A percentile compares a stretch with the other conserved stretches of the same genome.
These are phyloP conservation scores for Perilla frutescens DNA, from an alignment of 257 asterid genomes.

Conservation along the genomic window DNA sequence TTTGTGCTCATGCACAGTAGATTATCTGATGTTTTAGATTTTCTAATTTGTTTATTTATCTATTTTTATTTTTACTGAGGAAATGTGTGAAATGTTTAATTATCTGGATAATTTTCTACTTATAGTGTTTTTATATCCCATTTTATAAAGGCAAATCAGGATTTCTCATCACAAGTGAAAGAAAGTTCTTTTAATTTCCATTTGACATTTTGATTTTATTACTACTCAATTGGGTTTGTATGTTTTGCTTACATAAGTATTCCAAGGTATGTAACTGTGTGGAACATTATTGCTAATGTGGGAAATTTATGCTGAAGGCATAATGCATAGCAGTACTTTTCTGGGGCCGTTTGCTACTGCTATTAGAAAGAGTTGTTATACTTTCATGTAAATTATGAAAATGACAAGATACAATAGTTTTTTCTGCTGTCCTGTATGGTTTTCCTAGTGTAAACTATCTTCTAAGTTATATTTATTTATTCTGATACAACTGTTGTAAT, in stretches of 20 bases:
- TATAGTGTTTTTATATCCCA: conserved; percentile 4
- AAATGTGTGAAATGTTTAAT: conserved; percentile 6
- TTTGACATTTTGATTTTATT: conserved; percentile 20
- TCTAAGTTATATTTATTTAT: conserved; percentile 16
- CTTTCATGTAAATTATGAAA: conserved; percentile 17
- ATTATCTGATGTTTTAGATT: conserved; percentile 20
- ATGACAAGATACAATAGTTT: conserved; percentile 13
- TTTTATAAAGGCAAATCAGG: conserved; percentile 25
- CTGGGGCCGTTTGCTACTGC: conserved; percentile 20
- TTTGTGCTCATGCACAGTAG: conserved; percentile 22
- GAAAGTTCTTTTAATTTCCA: not conserved
- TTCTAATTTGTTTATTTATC: not conserved
- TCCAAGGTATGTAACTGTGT: conserved; percentile 7
- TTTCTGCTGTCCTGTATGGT: conserved; percentile 5
- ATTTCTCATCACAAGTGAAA: conserved; percentile 1
- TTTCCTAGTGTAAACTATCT: conserved; percentile 25
- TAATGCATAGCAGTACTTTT: conserved; percentile 24
- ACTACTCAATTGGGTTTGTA: not conserved
- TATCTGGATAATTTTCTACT: conserved; percentile 17
- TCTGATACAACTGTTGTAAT: conserved; percentile 24
- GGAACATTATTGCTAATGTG: no score
- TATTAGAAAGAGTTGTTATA: not conserved
- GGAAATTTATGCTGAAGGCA: conserved; percentile 2
- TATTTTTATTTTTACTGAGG: conserved; percentile 19
- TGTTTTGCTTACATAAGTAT: not conserved